Evolutionary conservation across 2,329 filamentous ascomycete species (phyloP).

Genomic region (Lecanicillium sp.): DNA sequence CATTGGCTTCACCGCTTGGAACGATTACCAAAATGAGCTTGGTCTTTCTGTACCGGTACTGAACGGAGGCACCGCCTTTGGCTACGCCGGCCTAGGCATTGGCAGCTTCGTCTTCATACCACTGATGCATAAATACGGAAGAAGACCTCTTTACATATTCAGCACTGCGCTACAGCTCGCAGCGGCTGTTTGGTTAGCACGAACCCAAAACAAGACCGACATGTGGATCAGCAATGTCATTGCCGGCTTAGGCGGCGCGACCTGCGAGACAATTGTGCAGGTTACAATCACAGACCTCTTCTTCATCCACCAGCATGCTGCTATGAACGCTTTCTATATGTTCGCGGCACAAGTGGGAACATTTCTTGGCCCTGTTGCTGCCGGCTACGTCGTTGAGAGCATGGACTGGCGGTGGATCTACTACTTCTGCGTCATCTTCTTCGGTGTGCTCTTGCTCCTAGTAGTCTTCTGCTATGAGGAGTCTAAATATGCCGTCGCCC

Average conservation of each 20-base stretch:
- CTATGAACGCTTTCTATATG: slow-evolving; percentile 38
- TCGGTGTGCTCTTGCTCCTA: slow-evolving; percentile 10
- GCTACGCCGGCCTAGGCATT: slow-evolving; percentile 12
- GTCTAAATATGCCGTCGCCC: slow-evolving; percentile 15
- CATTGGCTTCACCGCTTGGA: slow-evolving; percentile 8
- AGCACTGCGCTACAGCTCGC: slow-evolving; percentile 29
- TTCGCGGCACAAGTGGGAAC: slow-evolving; percentile 20
- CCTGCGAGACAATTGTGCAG: slow-evolving; percentile 30
- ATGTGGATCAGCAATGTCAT: slow-evolving; percentile 32
- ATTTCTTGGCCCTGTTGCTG: slow-evolving; percentile 20
- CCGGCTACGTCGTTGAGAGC: slow-evolving; percentile 16
- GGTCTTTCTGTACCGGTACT: slow-evolving; percentile 6
- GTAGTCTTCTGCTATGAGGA: slow-evolving; percentile 28
- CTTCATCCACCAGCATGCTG: slow-evolving; percentile 24
- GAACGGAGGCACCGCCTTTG: slow-evolving; percentile 8
- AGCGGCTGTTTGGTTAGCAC: slow-evolving; percentile 31
- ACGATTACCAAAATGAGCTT: slow-evolving; percentile 5
- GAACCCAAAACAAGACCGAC: slow-evolving; percentile 31
- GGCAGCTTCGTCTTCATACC: slow-evolving; percentile 16
- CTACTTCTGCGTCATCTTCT: slow-evolving; percentile 18
- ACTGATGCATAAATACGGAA: slow-evolving; percentile 15
- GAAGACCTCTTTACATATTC: slow-evolving; percentile 18
- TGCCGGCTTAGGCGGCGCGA: slow-evolving; percentile 26
- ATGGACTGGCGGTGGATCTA: slow-evolving; percentile 32
- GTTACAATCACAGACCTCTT: slow-evolving; percentile 28